Conservation (phyloP, 495 filamentous ascomycete genomes). For the Bathelium albidoporum region DNA sequence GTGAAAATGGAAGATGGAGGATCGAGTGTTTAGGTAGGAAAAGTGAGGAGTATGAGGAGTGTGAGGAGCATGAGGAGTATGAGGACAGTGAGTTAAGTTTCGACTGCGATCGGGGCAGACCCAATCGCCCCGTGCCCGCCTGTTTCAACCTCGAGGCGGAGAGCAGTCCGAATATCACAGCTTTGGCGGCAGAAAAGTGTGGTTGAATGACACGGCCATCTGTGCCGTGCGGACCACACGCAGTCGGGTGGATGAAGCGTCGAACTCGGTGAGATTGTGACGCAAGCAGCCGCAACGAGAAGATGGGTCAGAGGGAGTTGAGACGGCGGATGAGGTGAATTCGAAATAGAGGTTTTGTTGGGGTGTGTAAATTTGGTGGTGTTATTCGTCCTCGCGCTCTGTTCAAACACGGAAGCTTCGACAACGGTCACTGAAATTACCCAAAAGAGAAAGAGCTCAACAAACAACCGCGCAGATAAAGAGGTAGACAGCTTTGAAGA, state of each 20-base stretch:
- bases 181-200: neutral
- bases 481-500: too few relatives aligned
- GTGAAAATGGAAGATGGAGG: neutral
- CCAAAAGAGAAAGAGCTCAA: neutral
- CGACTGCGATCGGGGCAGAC: neutral
- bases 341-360: neutral
- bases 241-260: neutral
- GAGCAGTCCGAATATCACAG: neutral
- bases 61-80: neutral
- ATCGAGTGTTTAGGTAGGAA: too few relatives aligned
- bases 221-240: neutral
- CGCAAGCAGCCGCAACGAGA: neutral
- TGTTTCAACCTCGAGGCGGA: neutral
- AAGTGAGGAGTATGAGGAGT: too few relatives aligned
- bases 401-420: slow-evolving; percentile 1
- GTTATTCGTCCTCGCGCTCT: neutral
- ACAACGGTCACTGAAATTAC: neutral
- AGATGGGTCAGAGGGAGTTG: neutral
- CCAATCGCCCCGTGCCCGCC: neutral
- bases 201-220: neutral
- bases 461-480: too few relatives aligned
- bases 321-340: neutral
- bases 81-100: neutral
- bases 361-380: slow-evolving; percentile 1
- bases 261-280: neutral